phyloP scores from a whole-genome alignment of 2,329 filamentous ascomycete genomes.

The Capronia epimyces region DNA sequence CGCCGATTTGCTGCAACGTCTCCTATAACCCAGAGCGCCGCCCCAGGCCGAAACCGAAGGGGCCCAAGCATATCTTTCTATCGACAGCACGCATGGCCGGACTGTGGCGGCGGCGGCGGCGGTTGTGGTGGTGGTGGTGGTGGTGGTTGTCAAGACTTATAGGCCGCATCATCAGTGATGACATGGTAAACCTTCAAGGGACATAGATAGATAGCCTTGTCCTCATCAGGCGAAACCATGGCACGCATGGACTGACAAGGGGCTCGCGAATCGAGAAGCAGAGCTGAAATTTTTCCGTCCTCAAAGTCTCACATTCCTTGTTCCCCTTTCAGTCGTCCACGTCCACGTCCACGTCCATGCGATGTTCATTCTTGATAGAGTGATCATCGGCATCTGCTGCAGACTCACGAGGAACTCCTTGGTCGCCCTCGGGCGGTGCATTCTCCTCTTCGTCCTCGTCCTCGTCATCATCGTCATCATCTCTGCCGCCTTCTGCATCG shows the following conservation, averaged over 20 bases:
- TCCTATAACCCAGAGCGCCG: too few relatives aligned
- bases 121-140: too few relatives aligned
- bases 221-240: neutral
- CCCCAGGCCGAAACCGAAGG: too few relatives aligned
- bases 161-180: too few relatives aligned
- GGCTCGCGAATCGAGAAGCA: neutral
- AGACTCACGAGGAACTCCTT: too few relatives aligned
- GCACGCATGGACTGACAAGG: neutral
- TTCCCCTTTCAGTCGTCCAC: conserved; percentile 10
- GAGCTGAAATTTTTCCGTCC: neutral
- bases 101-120: too few relatives aligned
- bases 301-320: neutral
- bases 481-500: conserved; percentile 9
- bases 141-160: too few relatives aligned
- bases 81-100: too few relatives aligned
- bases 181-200: neutral
- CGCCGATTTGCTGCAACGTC: too few relatives aligned
- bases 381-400: neutral
- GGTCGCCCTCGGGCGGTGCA: neutral
- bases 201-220: neutral
- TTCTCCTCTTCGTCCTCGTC: neutral
- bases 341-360: conserved; percentile 8
- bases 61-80: too few relatives aligned
- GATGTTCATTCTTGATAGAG: conserved; percentile 1
- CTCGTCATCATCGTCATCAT: conserved; percentile 1